These are phyloP conservation scores for Starmerella ratchasimensis DNA, from an alignment of 805 yeast species.

Conservation along the genomic window DNA sequence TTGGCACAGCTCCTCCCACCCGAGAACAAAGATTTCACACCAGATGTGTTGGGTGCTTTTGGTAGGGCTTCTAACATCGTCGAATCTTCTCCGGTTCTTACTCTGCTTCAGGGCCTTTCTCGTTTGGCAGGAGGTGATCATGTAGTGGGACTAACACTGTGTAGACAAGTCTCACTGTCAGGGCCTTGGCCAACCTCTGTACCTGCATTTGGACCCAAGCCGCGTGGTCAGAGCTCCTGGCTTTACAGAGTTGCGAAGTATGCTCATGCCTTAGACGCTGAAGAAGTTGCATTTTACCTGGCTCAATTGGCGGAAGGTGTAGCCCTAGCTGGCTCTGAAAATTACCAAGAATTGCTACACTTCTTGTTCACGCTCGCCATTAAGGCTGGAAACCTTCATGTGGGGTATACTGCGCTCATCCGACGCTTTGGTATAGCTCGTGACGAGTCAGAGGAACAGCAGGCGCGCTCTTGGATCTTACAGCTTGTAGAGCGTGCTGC, in stretches of 20 bases:
- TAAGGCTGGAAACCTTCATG: constrained; percentile 24
- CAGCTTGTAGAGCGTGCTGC: constrained; percentile 20
- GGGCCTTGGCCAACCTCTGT: constrained; percentile 11
- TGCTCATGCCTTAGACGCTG: constrained; percentile 5
- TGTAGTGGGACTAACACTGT: constrained; percentile 2
- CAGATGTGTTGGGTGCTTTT: not conserved
- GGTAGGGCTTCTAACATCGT: not conserved
- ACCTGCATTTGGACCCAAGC: constrained; percentile 2
- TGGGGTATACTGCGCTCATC: constrained; percentile 27
- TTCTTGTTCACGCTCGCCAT: constrained; percentile 21
- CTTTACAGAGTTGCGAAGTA: constrained; percentile 7
- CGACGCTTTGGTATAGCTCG: constrained; percentile 2
- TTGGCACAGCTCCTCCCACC: constrained; percentile 4
- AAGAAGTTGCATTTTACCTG: constrained; percentile 5
- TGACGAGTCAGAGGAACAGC: not conserved
- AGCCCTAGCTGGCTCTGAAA: not conserved
- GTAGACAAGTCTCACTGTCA: constrained; percentile 6
- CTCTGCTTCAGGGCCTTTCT: constrained; percentile 7
- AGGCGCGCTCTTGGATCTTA: constrained; percentile 6
- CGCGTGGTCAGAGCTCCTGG: constrained; percentile 11
- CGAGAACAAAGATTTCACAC: not conserved
- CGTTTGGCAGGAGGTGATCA: constrained; percentile 5
- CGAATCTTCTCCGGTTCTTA: constrained; percentile 1
- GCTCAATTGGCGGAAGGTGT: constrained; percentile 6
- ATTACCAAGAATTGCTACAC: not conserved